Evolutionary conservation across 2,329 filamentous ascomycete species (phyloP), one percentile per base, ranked within the genome.

Genomic region (Alternaria longipes): DNA sequence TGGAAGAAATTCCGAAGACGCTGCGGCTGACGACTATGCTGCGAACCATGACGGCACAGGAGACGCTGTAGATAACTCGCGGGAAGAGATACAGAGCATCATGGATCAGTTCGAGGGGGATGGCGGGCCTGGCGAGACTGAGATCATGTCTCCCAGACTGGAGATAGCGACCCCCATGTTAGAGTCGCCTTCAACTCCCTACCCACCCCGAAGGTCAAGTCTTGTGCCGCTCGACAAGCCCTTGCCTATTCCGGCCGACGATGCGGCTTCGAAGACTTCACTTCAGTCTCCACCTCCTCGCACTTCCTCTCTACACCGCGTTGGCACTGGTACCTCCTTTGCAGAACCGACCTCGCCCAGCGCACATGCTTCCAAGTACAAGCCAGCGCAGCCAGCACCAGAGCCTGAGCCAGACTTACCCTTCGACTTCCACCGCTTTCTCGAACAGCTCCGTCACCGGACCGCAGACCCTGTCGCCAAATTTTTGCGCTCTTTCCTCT

Each of bases 401-500:
- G 86, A 77, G 78, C 85, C 73, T 67, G 95, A 98, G 76, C 90
- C 94, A 8, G 86, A 91, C 46, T 86, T 97, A 28, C 93, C 94
- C 0, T 99, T 99, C 71, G 95, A 99, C 80, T 99, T 99, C 72
- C 95, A 99, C 79, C 89, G 95, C 16, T 99, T 99, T 75, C 83
- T 99, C 47, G 95, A 98, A 78, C 95, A 99, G 79, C 84, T 99
- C 32, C 90, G 95, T 62, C 95, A 99, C 80, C 92, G 94, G 67
- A 97, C 96, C 59, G 96, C 95, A n/a, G 96, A 99, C 73, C 95
- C 96, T 1, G 94, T 99, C 2, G 96, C 96, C 5, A 91, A 94
- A 66, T 99, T 97, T 74, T 85, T 99, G 46, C 92, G 96, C 66
- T 98, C 95, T 0, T 99, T 99, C 73, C 82, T 99, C 30, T 89